Evolutionary conservation across 495 filamentous ascomycete genomes (phyloP).

Genomic region (Endocarpon pusillum): DNA sequence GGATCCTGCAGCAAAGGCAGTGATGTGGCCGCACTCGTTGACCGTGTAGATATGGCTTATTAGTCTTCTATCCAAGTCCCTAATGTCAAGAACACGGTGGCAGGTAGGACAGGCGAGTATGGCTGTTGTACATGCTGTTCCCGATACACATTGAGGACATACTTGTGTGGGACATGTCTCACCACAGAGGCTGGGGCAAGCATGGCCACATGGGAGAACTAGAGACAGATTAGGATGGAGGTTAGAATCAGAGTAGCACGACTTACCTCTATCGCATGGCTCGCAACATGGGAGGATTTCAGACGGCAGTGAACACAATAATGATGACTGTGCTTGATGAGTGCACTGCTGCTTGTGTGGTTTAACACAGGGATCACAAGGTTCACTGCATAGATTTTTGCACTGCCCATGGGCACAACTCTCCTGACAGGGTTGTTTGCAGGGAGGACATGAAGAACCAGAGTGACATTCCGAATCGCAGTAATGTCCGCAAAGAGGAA

Average conservation of each 20-base stretch:
- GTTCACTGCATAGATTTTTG: background rate
- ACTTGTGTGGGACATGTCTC: background rate
- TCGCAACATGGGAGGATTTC: background rate
- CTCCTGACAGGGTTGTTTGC: background rate
- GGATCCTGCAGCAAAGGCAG: too few relatives aligned
- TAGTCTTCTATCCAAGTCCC: too few relatives aligned
- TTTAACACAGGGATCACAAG: background rate
- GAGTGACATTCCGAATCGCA: conserved; percentile 1
- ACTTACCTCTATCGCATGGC: background rate
- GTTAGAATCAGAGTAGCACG: too few relatives aligned
- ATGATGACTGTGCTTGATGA: background rate
- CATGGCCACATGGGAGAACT: background rate
- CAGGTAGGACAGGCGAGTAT: too few relatives aligned
- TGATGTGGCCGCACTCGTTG: too few relatives aligned
- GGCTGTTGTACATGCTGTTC: too few relatives aligned
- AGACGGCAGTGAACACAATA: conserved; percentile 1
- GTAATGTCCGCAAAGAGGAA: background rate
- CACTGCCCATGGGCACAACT: background rate
- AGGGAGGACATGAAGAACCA: background rate
- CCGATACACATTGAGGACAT: too few relatives aligned
- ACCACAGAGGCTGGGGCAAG: background rate
- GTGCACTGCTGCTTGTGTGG: background rate
- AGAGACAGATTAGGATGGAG: too few relatives aligned
- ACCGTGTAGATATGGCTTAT: too few relatives aligned
- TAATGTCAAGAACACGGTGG: too few relatives aligned